Evolutionary conservation across 495 filamentous ascomycete genomes (phyloP), one percentile per base, ranked within the genome.

Genomic region (Xylaria cubensis): DNA sequence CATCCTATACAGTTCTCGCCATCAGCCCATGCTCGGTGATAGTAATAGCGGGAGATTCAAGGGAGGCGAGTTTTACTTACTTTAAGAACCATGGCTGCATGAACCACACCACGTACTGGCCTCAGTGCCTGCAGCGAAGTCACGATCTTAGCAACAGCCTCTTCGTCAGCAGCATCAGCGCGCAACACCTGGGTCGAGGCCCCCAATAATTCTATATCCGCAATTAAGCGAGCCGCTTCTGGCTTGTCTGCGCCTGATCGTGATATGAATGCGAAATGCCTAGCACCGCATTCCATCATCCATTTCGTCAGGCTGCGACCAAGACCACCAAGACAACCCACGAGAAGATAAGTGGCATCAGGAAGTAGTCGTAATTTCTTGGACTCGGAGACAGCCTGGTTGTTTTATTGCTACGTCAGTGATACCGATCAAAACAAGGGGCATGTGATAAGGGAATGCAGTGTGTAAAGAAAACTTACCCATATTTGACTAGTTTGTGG

Each of bases 321-420:
- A 7, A 91, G 79, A 0, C 88, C 89, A 3, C 88, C 86, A 4
- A 90, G 81, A 50, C 88, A 86, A 6, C 89, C 87, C 29, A 85
- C 79, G 2, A 91, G 75, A 17, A 91, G 71, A 69, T 90, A 90
- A 19, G 80, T 82, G 7, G 78, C 82, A 51, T 84, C 74, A 4
- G 68, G 29, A 19, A 21, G 5, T 8, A 75, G 53, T 32, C 69
- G 66, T 13, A 75, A 24, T 24, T 68, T 44, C 6, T 69, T 65
- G 0, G 70, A 59, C 9, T 72, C 75, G 29, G 84, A 53, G 9
- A 86, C 77, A 24, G 83, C 74, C 78, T 88, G 86, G 15, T 84
- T 84, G 15, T 61, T 46, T 21, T 9, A 42, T 64, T 10, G 48
- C 34, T 17, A 7, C 2, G 61, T 71, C 36, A 71, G 58, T 2